A percentile compares a stretch with the other conserved stretches of the same genome.
These are phyloP conservation scores for Pharnaceum exiguum DNA, from an alignment of 148 eudicot species.

Conservation along the genomic window DNA sequence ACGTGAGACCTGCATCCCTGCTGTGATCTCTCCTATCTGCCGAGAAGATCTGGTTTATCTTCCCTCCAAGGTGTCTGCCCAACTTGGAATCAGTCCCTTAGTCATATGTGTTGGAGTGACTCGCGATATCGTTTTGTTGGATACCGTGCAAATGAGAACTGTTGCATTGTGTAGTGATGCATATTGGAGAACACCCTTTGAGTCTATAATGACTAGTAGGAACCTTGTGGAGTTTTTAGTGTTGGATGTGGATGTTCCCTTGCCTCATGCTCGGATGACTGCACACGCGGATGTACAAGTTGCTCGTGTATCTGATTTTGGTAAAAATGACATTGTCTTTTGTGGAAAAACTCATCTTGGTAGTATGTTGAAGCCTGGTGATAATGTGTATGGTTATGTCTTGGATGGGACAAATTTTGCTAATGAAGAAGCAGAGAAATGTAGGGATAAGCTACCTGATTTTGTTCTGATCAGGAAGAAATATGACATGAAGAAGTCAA, in stretches of 20 bases:
- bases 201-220: constrained; percentile 25
- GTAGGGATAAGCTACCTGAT: constrained; percentile 42
- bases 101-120: constrained; percentile 34
- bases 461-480: constrained; percentile 51
- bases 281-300: constrained; percentile 50
- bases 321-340: constrained; percentile 36
- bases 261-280: constrained; percentile 27
- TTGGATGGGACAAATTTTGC: constrained; percentile 36
- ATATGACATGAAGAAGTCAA: constrained; percentile 40
- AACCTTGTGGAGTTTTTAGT: constrained; percentile 47
- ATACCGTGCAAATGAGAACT: constrained; percentile 33
- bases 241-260: constrained; percentile 27
- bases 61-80: constrained; percentile 37
- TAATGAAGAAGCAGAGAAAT: constrained; percentile 41
- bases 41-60: constrained; percentile 58
- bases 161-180: constrained; percentile 23
- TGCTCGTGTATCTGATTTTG: constrained; percentile 47
- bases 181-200: constrained; percentile 43
- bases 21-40: constrained; percentile 45
- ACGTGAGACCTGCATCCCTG: constrained; percentile 45
- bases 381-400: constrained; percentile 59
- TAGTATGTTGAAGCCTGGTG: constrained; percentile 40
- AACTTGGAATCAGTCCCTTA: constrained; percentile 43
- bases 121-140: constrained; percentile 32
- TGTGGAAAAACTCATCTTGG: constrained; percentile 54